A percentile compares a stretch with the other conserved stretches of the same genome.
Conservation (phyloP, 1,139 yeast species). For the Yamadazyma atmosphaerica region DNA sequence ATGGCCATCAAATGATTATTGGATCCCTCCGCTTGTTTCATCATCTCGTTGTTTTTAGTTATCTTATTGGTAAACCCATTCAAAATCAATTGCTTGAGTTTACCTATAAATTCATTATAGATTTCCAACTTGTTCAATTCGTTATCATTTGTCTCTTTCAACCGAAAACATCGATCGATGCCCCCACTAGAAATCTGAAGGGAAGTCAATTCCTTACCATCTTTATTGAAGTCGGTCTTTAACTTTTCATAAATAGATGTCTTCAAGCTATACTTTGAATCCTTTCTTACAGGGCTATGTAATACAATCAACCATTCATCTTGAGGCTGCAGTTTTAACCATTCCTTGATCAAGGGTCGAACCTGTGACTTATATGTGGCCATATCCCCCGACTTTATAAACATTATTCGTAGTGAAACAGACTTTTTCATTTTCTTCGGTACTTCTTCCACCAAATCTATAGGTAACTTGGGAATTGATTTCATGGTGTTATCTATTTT, state of each 20-base stretch:
- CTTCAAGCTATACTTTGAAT: conserved; percentile 45
- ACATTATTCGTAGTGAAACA: conserved; percentile 68
- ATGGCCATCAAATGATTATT: conserved; percentile 9
- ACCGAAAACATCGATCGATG: conserved; percentile 15
- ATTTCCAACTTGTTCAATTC: conserved; percentile 43
- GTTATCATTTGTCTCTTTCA: conserved; percentile 32
- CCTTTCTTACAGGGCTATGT: conserved; percentile 49
- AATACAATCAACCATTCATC: conserved; percentile 65
- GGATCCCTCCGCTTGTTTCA: not conserved
- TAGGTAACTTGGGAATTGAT: conserved; percentile 64
- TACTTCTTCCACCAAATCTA: conserved; percentile 62
- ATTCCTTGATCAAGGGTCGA: conserved; percentile 77
- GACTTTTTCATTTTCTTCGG: conserved; percentile 37
- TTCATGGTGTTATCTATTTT: conserved; percentile 59
- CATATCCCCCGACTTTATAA: conserved; percentile 62
- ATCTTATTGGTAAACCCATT: conserved; percentile 57
- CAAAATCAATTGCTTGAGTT: conserved; percentile 54
- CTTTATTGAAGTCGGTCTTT: conserved; percentile 53
- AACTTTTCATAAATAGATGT: conserved; percentile 66
- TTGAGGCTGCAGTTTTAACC: conserved; percentile 58
- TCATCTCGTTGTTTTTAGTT: conserved; percentile 20
- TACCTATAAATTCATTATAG: conserved; percentile 48
- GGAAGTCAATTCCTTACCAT: conserved; percentile 36
- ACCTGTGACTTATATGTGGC: conserved; percentile 79
- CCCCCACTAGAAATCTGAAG: conserved; percentile 6